These are phyloP conservation scores for Teunomyces gatunensis DNA, from an alignment of 805 yeast species.

Conservation along the genomic window DNA sequence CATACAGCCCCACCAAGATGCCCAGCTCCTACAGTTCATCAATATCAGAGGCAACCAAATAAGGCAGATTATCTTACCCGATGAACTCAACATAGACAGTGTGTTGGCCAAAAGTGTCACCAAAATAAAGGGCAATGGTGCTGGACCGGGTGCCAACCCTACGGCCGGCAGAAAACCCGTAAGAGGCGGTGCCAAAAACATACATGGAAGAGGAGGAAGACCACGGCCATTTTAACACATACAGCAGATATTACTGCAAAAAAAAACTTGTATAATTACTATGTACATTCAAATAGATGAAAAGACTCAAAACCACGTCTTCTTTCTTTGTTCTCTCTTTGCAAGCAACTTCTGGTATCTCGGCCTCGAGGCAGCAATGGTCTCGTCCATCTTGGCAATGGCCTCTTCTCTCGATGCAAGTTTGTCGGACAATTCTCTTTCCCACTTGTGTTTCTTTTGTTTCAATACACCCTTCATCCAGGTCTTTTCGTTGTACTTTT, in stretches of 20 bases:
- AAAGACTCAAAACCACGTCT: constrained; percentile 29
- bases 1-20: constrained; percentile 68
- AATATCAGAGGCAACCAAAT: constrained; percentile 88
- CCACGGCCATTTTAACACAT: constrained; percentile 4
- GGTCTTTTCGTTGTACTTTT: constrained; percentile 66
- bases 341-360: constrained; percentile 38
- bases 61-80: constrained; percentile 81
- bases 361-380: constrained; percentile 60
- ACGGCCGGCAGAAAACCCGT: constrained; percentile 2
- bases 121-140: constrained; percentile 42
- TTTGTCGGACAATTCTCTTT: constrained; percentile 61
- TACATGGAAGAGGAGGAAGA: constrained; percentile 14
- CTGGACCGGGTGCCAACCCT: constrained; percentile 35
- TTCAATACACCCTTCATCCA: constrained; percentile 72
- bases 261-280: neutral
- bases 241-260: neutral
- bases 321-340: constrained; percentile 33
- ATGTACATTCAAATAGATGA: neutral
- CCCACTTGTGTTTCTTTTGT: constrained; percentile 83
- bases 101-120: constrained; percentile 52
- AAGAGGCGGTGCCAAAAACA: constrained; percentile 7
- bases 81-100: constrained; percentile 71
- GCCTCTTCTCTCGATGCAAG: constrained; percentile 64
- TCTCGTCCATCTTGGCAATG: constrained; percentile 60
- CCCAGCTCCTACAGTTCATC: constrained; percentile 69